Conservation (phyloP, 1,284 basidiomycete genomes). For the Sporisorium graminicola region DNA sequence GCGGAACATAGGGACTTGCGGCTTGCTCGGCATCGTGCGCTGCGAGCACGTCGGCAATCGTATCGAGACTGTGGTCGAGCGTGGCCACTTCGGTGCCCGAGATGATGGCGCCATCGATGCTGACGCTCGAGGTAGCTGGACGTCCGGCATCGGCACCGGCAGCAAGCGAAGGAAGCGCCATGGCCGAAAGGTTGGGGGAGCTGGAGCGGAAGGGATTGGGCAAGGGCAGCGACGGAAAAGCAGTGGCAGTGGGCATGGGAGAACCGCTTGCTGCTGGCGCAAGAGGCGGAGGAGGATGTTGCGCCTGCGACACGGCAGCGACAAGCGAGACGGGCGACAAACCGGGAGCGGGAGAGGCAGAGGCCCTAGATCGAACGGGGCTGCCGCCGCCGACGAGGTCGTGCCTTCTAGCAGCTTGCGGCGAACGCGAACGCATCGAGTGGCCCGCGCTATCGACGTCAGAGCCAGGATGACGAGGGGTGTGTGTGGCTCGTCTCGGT, state of each 20-base stretch:
- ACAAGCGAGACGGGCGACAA: conserved; percentile 34
- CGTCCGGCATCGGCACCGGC: conserved; percentile 45
- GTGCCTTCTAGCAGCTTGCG: conserved; percentile 23
- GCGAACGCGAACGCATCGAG: conserved; percentile 54
- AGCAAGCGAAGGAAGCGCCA: conserved; percentile 43
- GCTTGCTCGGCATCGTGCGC: conserved; percentile 52
- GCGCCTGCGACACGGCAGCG: conserved; percentile 36
- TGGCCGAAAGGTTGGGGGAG: conserved; percentile 52
- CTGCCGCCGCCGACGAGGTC: conserved; percentile 37
- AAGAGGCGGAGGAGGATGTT: conserved; percentile 16
- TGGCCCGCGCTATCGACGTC: conserved; percentile 36
- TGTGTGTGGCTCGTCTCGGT: conserved; percentile 12
- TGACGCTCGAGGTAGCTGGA: conserved; percentile 56
- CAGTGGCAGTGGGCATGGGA: conserved; percentile 52
- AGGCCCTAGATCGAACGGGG: conserved; percentile 40
- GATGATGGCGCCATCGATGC: conserved; percentile 68
- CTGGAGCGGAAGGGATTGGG: conserved; percentile 60
- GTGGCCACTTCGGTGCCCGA: conserved; percentile 58
- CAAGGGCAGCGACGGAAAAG: conserved; percentile 58
- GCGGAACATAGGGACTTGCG: conserved; percentile 49
- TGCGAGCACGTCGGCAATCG: conserved; percentile 58
- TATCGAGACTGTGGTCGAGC: conserved; percentile 57
- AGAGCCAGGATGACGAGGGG: conserved; percentile 45
- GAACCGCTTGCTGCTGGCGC: conserved; percentile 18
- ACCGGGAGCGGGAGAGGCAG: conserved; percentile 32